Conservation (phyloP, 2,329 filamentous ascomycete species). For the Aspergillus thermomutatus region DNA sequence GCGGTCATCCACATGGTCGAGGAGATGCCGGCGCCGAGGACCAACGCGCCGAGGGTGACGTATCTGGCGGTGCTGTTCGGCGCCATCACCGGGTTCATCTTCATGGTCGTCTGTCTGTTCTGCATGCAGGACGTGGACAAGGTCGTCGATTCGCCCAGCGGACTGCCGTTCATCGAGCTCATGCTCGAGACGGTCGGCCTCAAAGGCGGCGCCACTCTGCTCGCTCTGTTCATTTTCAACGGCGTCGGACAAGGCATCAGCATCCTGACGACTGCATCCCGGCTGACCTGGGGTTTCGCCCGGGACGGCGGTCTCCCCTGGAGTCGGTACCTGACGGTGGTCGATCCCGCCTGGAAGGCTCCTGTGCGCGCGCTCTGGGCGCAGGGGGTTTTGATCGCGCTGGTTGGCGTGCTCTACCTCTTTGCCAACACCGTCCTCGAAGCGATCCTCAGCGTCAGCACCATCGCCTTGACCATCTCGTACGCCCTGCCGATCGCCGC, state of each 20-base stretch:
- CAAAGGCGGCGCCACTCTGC: conserved; percentile 48
- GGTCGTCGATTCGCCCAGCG: conserved; percentile 37
- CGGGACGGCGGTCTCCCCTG: conserved; percentile 50
- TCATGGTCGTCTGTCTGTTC: conserved; percentile 53
- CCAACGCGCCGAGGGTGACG: conserved; percentile 51
- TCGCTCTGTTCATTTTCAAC: conserved; percentile 55
- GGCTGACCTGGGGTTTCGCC: conserved; percentile 55
- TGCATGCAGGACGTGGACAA: conserved; percentile 47
- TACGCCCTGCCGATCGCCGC: conserved; percentile 50
- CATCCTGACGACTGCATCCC: conserved; percentile 50
- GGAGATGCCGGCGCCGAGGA: conserved; percentile 52
- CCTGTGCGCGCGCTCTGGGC: conserved; percentile 52
- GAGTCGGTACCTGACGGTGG: conserved; percentile 43
- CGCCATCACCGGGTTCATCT: conserved; percentile 49
- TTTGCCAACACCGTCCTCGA: conserved; percentile 53
- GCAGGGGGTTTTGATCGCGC: conserved; percentile 46
- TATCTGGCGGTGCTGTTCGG: conserved; percentile 52
- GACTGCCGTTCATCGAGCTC: conserved; percentile 51
- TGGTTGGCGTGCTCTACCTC: conserved; percentile 55
- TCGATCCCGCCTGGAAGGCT: conserved; percentile 51
- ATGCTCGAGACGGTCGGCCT: conserved; percentile 40
- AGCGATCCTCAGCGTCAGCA: conserved; percentile 55
- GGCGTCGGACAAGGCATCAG: conserved; percentile 54
- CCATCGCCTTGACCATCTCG: conserved; percentile 54
- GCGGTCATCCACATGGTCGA: conserved; percentile 59